These are phyloP conservation scores for Lathyrus oleraceus DNA, from an alignment of 306 rosid genomes.

Conservation along the genomic window DNA sequence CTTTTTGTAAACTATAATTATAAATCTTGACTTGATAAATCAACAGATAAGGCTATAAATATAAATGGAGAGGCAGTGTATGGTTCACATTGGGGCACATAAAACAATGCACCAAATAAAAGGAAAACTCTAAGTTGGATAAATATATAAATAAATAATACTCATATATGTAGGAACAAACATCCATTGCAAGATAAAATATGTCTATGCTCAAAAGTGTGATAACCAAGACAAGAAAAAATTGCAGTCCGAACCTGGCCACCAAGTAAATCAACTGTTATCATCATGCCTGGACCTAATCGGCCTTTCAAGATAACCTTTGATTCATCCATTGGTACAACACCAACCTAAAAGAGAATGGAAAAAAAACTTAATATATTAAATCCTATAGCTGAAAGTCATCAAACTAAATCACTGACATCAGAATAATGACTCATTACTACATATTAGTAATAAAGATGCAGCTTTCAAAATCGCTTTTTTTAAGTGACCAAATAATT, in stretches of 20 bases:
- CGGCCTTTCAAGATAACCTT: slow-evolving; percentile 95
- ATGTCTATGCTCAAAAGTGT: neutral
- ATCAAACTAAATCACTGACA: slow-evolving; percentile 28
- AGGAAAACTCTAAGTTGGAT: slow-evolving; percentile 13
- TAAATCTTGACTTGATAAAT: slow-evolving; percentile 21
- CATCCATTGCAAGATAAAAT: slow-evolving; percentile 18
- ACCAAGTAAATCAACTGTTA: slow-evolving; percentile 77
- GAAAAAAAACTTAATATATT: slow-evolving; percentile 27
- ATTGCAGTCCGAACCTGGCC: slow-evolving; percentile 73
- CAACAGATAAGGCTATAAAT: neutral
- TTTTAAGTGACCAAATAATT: neutral
- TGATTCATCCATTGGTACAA: slow-evolving; percentile 89
- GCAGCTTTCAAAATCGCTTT: slow-evolving; percentile 1
- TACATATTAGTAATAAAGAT: slow-evolving; percentile 6
- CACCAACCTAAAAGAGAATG: slow-evolving; percentile 76
- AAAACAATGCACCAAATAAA: slow-evolving; percentile 22
- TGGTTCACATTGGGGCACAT: slow-evolving; percentile 1
- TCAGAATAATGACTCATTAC: slow-evolving; percentile 7
- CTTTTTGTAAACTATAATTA: slow-evolving; percentile 15
- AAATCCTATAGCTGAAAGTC: slow-evolving; percentile 18
- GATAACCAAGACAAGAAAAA: slow-evolving; percentile 26
- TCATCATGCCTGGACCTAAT: slow-evolving; percentile 99
- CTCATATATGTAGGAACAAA: slow-evolving; percentile 24
- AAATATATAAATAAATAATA: slow-evolving; percentile 33
- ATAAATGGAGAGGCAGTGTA: neutral